Evolutionary conservation across 2,329 filamentous ascomycete species (phyloP).

Genomic region (Cladobotryum mycophilum): DNA sequence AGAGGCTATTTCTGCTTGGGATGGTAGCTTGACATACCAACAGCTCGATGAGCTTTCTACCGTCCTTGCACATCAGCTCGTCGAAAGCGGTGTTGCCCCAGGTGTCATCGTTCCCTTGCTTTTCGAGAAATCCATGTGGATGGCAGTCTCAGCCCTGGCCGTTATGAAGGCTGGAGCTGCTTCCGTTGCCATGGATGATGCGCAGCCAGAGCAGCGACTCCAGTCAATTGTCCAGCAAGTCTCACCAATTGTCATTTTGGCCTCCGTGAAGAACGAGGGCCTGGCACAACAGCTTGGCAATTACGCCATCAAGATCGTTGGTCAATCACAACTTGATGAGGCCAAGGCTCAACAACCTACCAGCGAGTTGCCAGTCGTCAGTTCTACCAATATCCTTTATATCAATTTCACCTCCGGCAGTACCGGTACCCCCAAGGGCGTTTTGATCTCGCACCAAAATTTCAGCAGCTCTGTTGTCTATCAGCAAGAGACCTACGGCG

Average conservation of each 20-base stretch:
- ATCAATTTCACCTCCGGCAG: constrained; percentile 4
- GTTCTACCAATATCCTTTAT: not conserved
- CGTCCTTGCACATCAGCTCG: not conserved
- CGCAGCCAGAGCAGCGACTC: too few relatives aligned
- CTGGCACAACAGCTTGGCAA: constrained; percentile 12
- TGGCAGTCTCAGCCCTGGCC: constrained; percentile 24
- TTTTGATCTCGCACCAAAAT: not conserved
- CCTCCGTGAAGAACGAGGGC: too few relatives aligned
- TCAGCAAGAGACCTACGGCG: not conserved
- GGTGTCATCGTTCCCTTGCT: constrained; percentile 23
- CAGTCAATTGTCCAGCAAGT: too few relatives aligned
- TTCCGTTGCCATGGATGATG: constrained; percentile 24
- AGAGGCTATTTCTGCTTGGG: constrained; percentile 7
- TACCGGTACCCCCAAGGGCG: not conserved
- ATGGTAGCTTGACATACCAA: constrained; percentile 7
- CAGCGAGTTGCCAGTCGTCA: not conserved
- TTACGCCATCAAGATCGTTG: not conserved
- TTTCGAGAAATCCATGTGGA: constrained; percentile 28
- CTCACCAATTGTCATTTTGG: too few relatives aligned
- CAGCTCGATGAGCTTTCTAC: constrained; percentile 2
- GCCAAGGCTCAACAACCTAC: not conserved
- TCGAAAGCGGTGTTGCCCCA: not conserved
- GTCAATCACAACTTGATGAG: too few relatives aligned
- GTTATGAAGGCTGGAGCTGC: constrained; percentile 29
- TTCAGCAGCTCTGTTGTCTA: constrained; percentile 17